Conservation (phyloP, 257 asterid genomes). For the Rubia yunnanensis region DNA sequence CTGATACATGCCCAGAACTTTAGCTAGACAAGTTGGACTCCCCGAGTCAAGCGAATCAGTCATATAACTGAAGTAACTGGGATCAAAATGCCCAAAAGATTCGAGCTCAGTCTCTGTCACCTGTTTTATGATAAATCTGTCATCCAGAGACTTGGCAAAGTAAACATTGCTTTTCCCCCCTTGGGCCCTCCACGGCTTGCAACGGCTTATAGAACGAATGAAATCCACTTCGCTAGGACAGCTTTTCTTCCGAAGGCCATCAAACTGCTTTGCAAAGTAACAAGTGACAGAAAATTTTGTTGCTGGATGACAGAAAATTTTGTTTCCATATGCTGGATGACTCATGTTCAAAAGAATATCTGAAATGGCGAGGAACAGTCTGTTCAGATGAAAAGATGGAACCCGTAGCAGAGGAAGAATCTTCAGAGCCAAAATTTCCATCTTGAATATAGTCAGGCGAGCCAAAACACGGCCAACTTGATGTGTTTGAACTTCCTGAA, state of each 20-base stretch:
- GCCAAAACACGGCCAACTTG: constrained; percentile 63
- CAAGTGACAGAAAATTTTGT: constrained; percentile 72
- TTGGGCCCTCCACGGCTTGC: constrained; percentile 86
- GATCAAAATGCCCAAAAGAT: constrained; percentile 73
- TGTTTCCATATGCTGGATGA: constrained; percentile 32
- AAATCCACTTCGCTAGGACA: constrained; percentile 70
- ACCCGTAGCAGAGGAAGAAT: constrained; percentile 31
- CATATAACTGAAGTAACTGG: constrained; percentile 63
- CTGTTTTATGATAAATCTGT: constrained; percentile 79
- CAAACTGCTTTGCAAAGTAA: constrained; percentile 75
- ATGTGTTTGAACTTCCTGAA: constrained; percentile 39
- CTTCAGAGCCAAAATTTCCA: constrained; percentile 24
- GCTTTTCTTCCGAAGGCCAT: constrained; percentile 66
- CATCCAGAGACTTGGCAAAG: constrained; percentile 83
- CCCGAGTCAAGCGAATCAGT: constrained; percentile 53
- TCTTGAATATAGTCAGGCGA: constrained; percentile 47
- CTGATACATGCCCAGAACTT: constrained; percentile 91
- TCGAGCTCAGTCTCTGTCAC: constrained; percentile 91
- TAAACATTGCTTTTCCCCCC: constrained; percentile 97
- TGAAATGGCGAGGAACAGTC: constrained; percentile 62
- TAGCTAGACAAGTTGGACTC: constrained; percentile 95
- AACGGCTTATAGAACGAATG: constrained; percentile 71
- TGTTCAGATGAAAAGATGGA: constrained; percentile 32
- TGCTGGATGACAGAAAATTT: no score
- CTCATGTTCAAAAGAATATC: constrained; percentile 63